Evolutionary conservation across 106 monocot species (phyloP), one percentile per base, ranked within the genome.

Genomic region (Alisma plantagoaquatica): DNA sequence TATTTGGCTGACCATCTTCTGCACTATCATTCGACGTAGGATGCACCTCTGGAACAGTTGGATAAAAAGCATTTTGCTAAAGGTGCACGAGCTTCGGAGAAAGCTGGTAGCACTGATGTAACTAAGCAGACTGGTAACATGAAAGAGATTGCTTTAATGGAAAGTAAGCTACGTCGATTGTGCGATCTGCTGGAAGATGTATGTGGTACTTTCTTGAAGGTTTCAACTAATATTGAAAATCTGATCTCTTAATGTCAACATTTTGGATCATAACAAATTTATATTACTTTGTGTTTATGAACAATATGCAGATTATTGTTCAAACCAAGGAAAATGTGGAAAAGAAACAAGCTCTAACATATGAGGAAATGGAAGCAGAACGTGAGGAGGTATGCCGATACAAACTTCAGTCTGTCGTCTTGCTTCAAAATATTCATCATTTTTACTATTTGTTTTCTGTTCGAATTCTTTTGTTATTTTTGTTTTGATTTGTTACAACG

Each of bases 321-420:
- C 89, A 84, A 63, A 89, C 96, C 46, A 96, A 85, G 66, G 84
- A 96, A 73, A 96, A 96, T 76, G 73, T 80, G 38, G 84, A 84
- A 54, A 96, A 96, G 68, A 96, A 96, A 57, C 96, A 75, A 46
- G 77, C 96, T 47, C 59, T 96, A 73, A 96, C 96, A 29, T 96
- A 85, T 48, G 96, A 96, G 54, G 94, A 96, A 66, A 96, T 96
- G 84, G 96, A 96, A 85, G 88, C 89, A 44, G 96, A 96, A 46
- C 84, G 96, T 38, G 89, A 84, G 67, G 96, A 96, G 88, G 96
- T 96, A 81, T 47, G n/a, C n/a, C n/a, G n/a, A n/a, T n/a, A n/a
- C n/a, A n/a, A n/a, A n/a, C n/a, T n/a, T n/a, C n/a, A n/a, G n/a
- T n/a, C n/a, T n/a, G n/a, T n/a, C n/a, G n/a, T n/a, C n/a, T n/a